Conservation (phyloP, 805 yeast genomes). For the Candida glaebosa region DNA sequence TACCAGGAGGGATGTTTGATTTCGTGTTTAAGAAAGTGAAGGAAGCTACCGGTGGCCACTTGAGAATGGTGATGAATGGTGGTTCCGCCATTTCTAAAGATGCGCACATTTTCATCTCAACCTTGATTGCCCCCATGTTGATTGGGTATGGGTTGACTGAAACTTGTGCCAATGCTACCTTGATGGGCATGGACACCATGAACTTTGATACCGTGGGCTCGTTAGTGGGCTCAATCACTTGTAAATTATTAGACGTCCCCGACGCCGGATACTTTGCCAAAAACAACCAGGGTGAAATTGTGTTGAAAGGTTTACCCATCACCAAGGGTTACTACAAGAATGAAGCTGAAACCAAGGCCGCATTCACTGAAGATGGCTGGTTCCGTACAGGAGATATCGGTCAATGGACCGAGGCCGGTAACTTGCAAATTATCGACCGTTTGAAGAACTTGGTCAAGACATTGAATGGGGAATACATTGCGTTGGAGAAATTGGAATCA, state of each 20-base stretch:
- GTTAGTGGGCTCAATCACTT: constrained; percentile 76
- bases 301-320: constrained; percentile 72
- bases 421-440: constrained; percentile 82
- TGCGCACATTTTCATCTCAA: constrained; percentile 78
- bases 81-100: constrained; percentile 84
- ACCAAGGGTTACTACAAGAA: constrained; percentile 78
- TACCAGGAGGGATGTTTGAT: constrained; percentile 81
- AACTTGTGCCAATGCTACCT: constrained; percentile 84
- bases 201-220: constrained; percentile 81
- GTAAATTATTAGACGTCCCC: constrained; percentile 84
- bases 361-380: constrained; percentile 85
- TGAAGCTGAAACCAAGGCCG: constrained; percentile 71
- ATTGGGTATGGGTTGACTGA: constrained; percentile 97
- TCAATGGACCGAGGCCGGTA: constrained; percentile 83
- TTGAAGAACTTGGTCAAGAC: constrained; percentile 96
- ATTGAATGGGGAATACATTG: constrained; percentile 94
- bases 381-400: constrained; percentile 97
- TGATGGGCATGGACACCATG: constrained; percentile 60
- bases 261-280: constrained; percentile 91
- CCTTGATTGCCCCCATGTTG: constrained; percentile 77
- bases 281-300: constrained; percentile 90
- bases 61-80: constrained; percentile 76
- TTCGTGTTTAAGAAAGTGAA: constrained; percentile 82
- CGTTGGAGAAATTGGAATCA: constrained; percentile 90
- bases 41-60: constrained; percentile 91